Conservation (phyloP, 768 basidiomycete genomes). For the Polyporus arcularius region DNA sequence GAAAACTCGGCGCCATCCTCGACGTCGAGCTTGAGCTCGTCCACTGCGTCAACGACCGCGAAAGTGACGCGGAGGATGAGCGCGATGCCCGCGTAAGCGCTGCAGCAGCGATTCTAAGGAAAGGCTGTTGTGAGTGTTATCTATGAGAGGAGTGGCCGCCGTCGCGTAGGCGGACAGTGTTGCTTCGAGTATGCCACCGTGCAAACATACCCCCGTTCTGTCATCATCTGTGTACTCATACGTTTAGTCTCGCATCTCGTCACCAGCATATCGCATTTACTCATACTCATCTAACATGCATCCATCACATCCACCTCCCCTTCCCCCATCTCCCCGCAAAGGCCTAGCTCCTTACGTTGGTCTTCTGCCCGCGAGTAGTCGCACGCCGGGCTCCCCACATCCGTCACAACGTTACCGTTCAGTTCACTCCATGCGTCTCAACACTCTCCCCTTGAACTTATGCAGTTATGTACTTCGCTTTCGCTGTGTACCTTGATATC, state of each 20-base stretch:
- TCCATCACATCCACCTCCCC: background rate
- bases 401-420: background rate
- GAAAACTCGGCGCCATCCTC: slow-evolving; percentile 34
- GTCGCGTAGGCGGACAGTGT: slow-evolving; percentile 2
- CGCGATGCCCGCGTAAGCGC: slow-evolving; percentile 20
- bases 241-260: slow-evolving; percentile 16
- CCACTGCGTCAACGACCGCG: background rate
- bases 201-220: slow-evolving; percentile 2
- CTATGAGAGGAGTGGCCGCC: background rate
- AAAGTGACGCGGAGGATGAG: slow-evolving; percentile 25
- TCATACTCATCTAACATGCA: slow-evolving; percentile 7
- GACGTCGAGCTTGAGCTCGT: slow-evolving; percentile 13
- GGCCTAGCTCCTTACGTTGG: background rate
- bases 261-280: slow-evolving; percentile 7
- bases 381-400: background rate
- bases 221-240: slow-evolving; percentile 16
- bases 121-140: background rate
- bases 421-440: slow-evolving; percentile 10
- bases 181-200: slow-evolving; percentile 13
- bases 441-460: slow-evolving; percentile 21
- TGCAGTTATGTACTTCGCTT: slow-evolving; percentile 26
- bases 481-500: slow-evolving; percentile 23
- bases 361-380: background rate
- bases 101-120: background rate
- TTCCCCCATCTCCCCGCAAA: background rate